phyloP scores from a whole-genome alignment of 768 basidiomycete species.

The Amanita fuliginea region DNA sequence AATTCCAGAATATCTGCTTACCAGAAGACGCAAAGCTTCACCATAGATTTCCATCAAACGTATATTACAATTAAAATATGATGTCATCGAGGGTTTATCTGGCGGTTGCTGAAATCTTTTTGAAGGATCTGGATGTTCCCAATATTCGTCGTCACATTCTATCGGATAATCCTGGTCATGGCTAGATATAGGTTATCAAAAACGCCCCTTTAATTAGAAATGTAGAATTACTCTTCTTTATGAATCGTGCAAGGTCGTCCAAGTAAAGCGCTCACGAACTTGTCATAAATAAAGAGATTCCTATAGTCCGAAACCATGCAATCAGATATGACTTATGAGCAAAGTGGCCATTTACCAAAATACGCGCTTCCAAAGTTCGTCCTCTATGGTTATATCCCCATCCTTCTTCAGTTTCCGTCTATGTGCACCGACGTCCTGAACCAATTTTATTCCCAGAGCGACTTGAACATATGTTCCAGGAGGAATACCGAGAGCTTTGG shows the following conservation, averaged over 20 bases:
- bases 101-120: constrained; percentile 54
- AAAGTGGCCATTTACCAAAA: constrained; percentile 32
- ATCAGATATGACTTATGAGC: not conserved
- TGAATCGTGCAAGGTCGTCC: constrained; percentile 67
- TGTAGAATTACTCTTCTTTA: constrained; percentile 53
- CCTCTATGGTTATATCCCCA: constrained; percentile 32
- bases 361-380: constrained; percentile 67
- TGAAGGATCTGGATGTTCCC: constrained; percentile 40
- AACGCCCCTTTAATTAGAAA: not conserved
- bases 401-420: constrained; percentile 20
- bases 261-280: constrained; percentile 33
- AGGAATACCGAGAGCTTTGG: constrained; percentile 34
- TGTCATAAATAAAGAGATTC: constrained; percentile 39
- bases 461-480: constrained; percentile 54
- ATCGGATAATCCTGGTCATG: constrained; percentile 62
- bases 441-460: constrained; percentile 58
- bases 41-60: constrained; percentile 52
- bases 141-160: constrained; percentile 62
- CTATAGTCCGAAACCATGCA: constrained; percentile 15
- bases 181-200: constrained; percentile 20
- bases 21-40: constrained; percentile 48
- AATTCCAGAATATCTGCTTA: constrained; percentile 15
- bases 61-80: constrained; percentile 45
- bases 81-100: constrained; percentile 39
- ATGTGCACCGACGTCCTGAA: constrained; percentile 72